Conservation (phyloP, 306 rosid genomes). For the Quercus parvula region DNA sequence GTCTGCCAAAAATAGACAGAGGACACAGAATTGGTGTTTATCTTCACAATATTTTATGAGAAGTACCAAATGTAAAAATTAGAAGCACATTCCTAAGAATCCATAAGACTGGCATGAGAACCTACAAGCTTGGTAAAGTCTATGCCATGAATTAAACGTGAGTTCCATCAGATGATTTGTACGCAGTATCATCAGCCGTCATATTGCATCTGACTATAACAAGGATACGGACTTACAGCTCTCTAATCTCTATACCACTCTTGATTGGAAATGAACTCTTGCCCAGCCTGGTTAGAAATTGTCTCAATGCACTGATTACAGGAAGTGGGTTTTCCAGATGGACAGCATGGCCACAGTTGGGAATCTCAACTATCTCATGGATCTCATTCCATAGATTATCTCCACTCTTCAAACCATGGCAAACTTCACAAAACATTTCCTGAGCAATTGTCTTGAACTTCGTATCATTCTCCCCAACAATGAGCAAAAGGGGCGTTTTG, state of each 20-base stretch:
- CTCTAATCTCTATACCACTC: neutral
- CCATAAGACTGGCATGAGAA: too few relatives aligned
- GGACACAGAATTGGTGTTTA: too few relatives aligned
- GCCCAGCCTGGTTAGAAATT: conserved; percentile 38
- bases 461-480: conserved; percentile 74
- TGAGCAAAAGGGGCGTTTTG: conserved; percentile 61
- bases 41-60: too few relatives aligned
- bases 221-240: neutral
- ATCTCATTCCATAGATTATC: conserved; percentile 21
- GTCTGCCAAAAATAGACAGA: too few relatives aligned
- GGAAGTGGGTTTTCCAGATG: conserved; percentile 94
- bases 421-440: conserved; percentile 43
- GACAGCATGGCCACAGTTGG: conserved; percentile 76
- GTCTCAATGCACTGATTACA: conserved; percentile 53
- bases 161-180: too few relatives aligned
- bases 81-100: too few relatives aligned
- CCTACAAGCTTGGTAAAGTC: too few relatives aligned
- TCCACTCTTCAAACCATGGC: conserved; percentile 21
- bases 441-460: conserved; percentile 70
- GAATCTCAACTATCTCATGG: conserved; percentile 62
- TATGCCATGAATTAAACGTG: too few relatives aligned
- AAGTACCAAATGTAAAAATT: too few relatives aligned
- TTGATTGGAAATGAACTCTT: neutral
- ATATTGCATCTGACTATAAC: neutral
- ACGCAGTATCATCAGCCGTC: neutral